A percentile compares a stretch with the other conserved stretches of the same genome.
phyloP scores from a whole-genome alignment of 169 alveolate species.

The Eimeria nieschulzi region DNA sequence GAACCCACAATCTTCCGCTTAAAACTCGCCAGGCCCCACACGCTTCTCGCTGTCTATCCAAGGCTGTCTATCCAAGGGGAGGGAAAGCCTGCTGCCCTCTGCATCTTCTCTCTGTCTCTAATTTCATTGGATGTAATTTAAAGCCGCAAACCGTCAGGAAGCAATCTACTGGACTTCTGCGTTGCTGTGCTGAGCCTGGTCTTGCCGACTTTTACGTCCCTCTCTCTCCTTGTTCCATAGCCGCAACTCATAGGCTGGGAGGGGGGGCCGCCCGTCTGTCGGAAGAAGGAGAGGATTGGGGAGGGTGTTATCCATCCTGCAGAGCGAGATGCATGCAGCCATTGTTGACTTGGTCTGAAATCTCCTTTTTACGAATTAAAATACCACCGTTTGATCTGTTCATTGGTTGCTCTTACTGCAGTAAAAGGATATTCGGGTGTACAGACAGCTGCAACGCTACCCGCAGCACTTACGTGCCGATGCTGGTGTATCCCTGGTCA shows the following conservation, averaged over 20 bases:
- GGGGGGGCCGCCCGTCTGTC: not conserved
- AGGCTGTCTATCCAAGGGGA: no score
- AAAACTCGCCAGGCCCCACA: no score
- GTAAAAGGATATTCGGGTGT: not conserved
- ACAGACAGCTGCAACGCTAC: no score
- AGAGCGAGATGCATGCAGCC: not conserved
- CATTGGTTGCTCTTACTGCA: not conserved
- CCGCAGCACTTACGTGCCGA: conserved; percentile 37
- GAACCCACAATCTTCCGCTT: no score
- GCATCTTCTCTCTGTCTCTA: no score
- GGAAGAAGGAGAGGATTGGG: conserved; percentile 21
- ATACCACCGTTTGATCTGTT: no score
- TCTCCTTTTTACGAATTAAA: not conserved
- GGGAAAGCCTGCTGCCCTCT: no score
- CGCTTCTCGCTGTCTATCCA: no score
- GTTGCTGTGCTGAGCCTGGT: not conserved
- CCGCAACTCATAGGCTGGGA: conserved; percentile 17
- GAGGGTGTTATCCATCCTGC: conserved; percentile 34
- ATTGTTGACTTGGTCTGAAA: not conserved
- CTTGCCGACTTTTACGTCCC: not conserved
- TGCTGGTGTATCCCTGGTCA: conserved; percentile 69
- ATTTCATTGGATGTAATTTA: no score
- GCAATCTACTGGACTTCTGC: not conserved
- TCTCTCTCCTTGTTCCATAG: conserved; percentile 33
- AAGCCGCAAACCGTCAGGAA: no score